Evolutionary conservation across 202 grass and related monocot genomes (phyloP), one percentile per base, ranked within the genome.

Genomic region (Schoenoplectus tabernaemontani): DNA sequence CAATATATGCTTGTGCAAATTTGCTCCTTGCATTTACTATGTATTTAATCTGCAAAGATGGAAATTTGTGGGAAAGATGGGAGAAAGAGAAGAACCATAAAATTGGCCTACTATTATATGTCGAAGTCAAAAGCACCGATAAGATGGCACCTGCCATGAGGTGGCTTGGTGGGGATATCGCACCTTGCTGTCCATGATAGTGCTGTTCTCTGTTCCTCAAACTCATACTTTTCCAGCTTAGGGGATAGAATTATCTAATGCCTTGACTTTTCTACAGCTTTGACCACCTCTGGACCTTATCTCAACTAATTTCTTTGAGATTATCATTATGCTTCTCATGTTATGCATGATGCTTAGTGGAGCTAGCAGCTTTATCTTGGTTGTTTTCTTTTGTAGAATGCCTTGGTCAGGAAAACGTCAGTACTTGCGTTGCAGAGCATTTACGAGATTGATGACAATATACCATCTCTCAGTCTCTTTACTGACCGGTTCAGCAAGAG

Each of bases 351-450:
- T 44, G 77, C 54, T 50, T 44, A 9, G 13, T 50, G 13, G 43
- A 53, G 46, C 9, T 53, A 54, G 33, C 42, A 30, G 30, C 43
- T 28, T 80, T 38, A 81, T 72, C 64, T 71, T 48, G 61, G 7
- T 37, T 77, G 56, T 77, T 82, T 46, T 24, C 48, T 46, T 78
- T 58, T 85, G 59, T 83, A 98, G 95, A 92, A 87, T 92, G 84
- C 95, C 85, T 90, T 76, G 64, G 95, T 98, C 78, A 92, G 95
- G 84, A 95, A 89, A 87, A 81, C 95, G 80, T 98, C 95, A 17
- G 54, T 98, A 71, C 91, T 98, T 82, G 88, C 91, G 3, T 87
- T 98, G 68, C 95, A 98, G 91, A 90, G 85, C 71, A 82, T 94
- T 13, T 98, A 98, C 81, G 95, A 94, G 78, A 86, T 92, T 53